Evolutionary conservation across 495 filamentous ascomycete species (phyloP).

Genomic region (Talaromyces stipitatus): DNA sequence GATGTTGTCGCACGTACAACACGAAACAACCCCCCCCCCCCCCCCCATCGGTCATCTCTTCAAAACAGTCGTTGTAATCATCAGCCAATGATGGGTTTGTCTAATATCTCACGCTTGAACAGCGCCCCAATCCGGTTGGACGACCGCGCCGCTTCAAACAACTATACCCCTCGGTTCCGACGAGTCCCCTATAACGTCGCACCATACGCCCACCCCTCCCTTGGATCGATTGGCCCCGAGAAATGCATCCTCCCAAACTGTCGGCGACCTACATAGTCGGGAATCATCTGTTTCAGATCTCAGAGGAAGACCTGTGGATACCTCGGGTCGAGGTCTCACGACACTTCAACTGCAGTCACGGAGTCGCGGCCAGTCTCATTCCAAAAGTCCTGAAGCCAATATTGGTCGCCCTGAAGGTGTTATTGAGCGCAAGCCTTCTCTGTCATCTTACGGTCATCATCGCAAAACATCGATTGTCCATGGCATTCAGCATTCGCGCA

Average conservation of each 20-base stretch:
- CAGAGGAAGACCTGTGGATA: constrained; percentile 35
- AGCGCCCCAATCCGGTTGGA: constrained; percentile 9
- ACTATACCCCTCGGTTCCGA: constrained; percentile 40
- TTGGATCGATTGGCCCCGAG: constrained; percentile 33
- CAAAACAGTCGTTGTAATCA: neutral
- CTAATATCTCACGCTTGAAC: neutral
- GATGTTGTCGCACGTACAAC: neutral
- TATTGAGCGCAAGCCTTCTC: constrained; percentile 63
- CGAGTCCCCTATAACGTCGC: constrained; percentile 32
- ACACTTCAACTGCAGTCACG: constrained; percentile 33
- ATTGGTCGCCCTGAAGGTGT: constrained; percentile 36
- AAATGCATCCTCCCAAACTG: constrained; percentile 43
- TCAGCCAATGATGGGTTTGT: neutral
- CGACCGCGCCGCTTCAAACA: constrained; percentile 12
- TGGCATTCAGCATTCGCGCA: constrained; percentile 88
- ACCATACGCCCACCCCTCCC: constrained; percentile 33
- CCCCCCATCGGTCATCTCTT: neutral
- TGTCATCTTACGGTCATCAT: constrained; percentile 73
- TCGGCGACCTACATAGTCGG: constrained; percentile 28
- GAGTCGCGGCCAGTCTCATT: constrained; percentile 45
- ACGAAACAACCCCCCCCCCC: neutral
- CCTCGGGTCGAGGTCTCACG: constrained; percentile 28
- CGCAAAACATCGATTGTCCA: constrained; percentile 92
- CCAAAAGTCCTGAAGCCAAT: constrained; percentile 43
- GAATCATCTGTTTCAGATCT: constrained; percentile 26